These are phyloP conservation scores for Chalciporus sp. DNA, from an alignment of 1,284 basidiomycete species.

Conservation along the genomic window DNA sequence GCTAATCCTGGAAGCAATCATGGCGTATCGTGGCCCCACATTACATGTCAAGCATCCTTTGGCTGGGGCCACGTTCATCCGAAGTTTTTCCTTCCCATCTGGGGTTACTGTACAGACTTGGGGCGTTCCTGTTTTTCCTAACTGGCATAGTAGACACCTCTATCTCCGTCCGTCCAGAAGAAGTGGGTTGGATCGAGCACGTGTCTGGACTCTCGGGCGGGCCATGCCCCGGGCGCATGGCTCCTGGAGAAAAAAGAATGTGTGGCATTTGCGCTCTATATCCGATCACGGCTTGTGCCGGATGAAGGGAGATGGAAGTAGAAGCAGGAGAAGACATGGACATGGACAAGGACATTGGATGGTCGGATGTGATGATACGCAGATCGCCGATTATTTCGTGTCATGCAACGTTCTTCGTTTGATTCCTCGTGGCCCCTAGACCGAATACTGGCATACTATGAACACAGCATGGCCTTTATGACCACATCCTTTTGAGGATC, in stretches of 20 bases:
- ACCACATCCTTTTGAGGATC: no score
- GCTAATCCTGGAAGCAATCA: no score
- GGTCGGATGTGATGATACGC: background rate
- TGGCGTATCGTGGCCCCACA: no score
- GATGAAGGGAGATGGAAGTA: no score
- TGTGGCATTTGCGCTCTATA: background rate
- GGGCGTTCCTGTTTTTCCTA: background rate
- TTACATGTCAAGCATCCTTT: no score
- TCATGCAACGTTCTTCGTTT: background rate
- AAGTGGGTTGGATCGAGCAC: background rate
- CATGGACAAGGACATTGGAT: background rate
- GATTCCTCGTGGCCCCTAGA: no score
- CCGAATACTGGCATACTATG: no score
- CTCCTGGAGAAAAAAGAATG: background rate
- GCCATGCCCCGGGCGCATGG: background rate
- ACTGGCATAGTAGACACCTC: background rate
- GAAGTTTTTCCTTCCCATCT: no score
- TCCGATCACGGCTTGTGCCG: background rate
- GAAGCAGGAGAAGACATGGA: background rate
- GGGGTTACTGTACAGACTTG: no score
- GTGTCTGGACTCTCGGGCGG: background rate
- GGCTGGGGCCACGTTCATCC: no score
- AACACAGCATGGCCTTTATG: no score
- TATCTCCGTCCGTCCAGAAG: background rate
- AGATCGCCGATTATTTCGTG: background rate